Conservation (phyloP, 768 basidiomycete genomes). For the Leucocoprinus leucothites region DNA sequence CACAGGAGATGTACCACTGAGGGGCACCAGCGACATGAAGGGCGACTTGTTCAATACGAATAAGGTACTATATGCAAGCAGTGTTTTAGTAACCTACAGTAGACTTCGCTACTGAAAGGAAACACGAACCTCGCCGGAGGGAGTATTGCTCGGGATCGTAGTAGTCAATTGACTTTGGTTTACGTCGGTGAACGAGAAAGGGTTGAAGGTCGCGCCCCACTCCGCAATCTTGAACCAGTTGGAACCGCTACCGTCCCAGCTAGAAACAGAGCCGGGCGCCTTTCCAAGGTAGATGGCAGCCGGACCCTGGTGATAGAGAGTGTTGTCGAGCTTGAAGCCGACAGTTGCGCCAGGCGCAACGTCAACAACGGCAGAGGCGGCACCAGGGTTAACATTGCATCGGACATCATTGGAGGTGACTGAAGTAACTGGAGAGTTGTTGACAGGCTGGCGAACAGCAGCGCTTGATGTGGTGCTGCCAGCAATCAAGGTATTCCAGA, state of each 20-base stretch:
- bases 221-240: slow-evolving; percentile 53
- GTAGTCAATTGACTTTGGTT: slow-evolving; percentile 30
- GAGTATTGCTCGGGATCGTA: slow-evolving; percentile 39
- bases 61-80: slow-evolving; percentile 27
- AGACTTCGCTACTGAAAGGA: neutral
- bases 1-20: slow-evolving; percentile 48
- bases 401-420: slow-evolving; percentile 28
- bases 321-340: slow-evolving; percentile 39
- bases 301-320: slow-evolving; percentile 41
- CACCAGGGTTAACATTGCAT: slow-evolving; percentile 34
- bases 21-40: slow-evolving; percentile 44
- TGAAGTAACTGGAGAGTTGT: slow-evolving; percentile 29
- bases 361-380: slow-evolving; percentile 32
- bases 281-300: slow-evolving; percentile 48
- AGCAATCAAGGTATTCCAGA: slow-evolving; percentile 30
- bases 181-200: slow-evolving; percentile 32
- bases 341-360: slow-evolving; percentile 38
- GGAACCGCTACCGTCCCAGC: slow-evolving; percentile 45
- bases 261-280: slow-evolving; percentile 37
- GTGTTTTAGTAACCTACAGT: too few relatives aligned
- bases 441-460: slow-evolving; percentile 30
- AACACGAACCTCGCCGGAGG: slow-evolving; percentile 30
- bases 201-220: slow-evolving; percentile 37
- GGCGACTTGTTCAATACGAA: slow-evolving; percentile 45
- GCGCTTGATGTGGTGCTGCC: slow-evolving; percentile 23